phyloP scores from a whole-genome alignment of 2,329 filamentous ascomycete species.

The Paecilomyces niveus region DNA sequence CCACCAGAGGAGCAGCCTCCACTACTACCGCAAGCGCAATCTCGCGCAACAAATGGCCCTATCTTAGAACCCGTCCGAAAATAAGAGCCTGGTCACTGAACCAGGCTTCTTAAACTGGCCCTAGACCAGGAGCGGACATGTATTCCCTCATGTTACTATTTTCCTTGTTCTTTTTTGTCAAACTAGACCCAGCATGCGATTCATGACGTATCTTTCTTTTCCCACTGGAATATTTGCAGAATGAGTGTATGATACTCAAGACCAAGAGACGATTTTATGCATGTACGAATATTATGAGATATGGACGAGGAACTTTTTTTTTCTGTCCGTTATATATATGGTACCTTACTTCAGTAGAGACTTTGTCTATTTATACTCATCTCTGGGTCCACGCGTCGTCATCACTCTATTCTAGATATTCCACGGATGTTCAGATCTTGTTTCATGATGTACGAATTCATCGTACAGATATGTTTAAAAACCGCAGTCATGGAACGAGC shows the following conservation, averaged over 20 bases:
- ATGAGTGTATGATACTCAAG: background rate
- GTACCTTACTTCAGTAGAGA: background rate
- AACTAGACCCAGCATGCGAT: background rate
- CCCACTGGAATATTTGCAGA: background rate
- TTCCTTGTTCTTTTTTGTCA: background rate
- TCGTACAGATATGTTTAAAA: background rate
- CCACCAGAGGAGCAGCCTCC: slow-evolving; percentile 12
- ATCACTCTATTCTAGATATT: background rate
- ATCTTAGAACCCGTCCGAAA: background rate
- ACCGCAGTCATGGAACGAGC: background rate
- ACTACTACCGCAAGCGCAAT: background rate
- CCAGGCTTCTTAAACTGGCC: background rate
- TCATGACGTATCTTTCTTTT: background rate
- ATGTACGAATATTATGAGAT: background rate
- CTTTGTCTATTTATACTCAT: background rate
- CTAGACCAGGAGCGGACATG: background rate
- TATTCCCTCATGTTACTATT: background rate
- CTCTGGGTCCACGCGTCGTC: background rate
- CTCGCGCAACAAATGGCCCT: background rate
- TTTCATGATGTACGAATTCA: background rate
- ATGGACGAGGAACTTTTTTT: too few relatives aligned
- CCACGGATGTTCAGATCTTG: background rate
- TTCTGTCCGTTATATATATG: too few relatives aligned
- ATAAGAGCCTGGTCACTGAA: background rate
- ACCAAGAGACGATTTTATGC: background rate